phyloP scores from a whole-genome alignment of 164 flowering plant genomes.

The Tetracentron sinense region DNA sequence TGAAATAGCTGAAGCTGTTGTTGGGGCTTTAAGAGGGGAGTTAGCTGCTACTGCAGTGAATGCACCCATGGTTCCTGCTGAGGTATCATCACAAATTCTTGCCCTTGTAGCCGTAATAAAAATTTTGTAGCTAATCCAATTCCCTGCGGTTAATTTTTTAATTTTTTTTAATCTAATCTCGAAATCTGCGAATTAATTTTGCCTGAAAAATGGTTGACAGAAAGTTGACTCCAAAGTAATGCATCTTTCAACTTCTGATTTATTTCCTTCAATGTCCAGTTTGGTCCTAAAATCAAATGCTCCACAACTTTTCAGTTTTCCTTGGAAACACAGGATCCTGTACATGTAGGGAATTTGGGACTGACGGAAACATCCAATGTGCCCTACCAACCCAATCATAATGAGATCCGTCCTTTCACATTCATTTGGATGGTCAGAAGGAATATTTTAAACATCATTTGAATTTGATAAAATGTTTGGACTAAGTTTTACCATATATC shows the following conservation, averaged over 20 bases:
- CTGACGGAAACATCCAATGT: neutral
- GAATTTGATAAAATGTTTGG: neutral
- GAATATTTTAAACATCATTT: neutral
- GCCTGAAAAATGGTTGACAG: neutral
- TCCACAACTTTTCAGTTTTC: neutral
- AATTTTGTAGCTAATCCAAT: neutral
- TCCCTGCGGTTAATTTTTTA: neutral
- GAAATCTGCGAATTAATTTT: too few relatives aligned
- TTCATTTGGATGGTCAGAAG: neutral
- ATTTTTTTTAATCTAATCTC: too few relatives aligned
- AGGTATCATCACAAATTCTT: slow-evolving; percentile 36
- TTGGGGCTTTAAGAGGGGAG: too few relatives aligned
- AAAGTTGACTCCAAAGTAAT: too few relatives aligned
- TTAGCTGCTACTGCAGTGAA: too few relatives aligned
- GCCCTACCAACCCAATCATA: neutral
- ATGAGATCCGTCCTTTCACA: neutral
- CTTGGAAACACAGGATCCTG: neutral
- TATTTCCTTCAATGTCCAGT: too few relatives aligned
- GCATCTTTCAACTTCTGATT: too few relatives aligned
- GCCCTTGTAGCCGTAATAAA: neutral
- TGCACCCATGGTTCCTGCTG: too few relatives aligned
- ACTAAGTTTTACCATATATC: neutral
- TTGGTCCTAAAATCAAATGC: neutral
- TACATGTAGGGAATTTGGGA: neutral
- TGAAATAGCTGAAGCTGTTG: too few relatives aligned